Evolutionary conservation across 768 basidiomycete species (phyloP).

Genomic region (Nidularia sp.): DNA sequence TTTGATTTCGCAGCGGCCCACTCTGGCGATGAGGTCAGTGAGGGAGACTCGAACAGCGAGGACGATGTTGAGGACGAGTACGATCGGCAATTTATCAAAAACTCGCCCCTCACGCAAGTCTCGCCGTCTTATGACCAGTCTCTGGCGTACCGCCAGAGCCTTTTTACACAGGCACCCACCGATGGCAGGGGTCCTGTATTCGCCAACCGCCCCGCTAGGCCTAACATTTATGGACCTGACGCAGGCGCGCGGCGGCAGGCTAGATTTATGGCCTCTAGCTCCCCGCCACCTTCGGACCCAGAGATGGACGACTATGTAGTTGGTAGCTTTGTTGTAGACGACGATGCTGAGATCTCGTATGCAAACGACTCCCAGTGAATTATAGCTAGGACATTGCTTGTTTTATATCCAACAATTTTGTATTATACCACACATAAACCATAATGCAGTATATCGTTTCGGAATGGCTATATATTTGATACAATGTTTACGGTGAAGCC

Average conservation of each 20-base stretch:
- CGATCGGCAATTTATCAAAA: conserved; percentile 63
- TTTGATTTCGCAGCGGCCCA: conserved; percentile 72
- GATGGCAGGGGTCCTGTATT: conserved; percentile 48
- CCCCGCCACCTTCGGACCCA: conserved; percentile 48
- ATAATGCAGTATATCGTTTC: too few relatives aligned
- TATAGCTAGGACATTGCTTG: neutral
- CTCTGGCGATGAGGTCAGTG: conserved; percentile 76
- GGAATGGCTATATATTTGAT: too few relatives aligned
- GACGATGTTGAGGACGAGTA: conserved; percentile 61
- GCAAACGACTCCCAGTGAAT: conserved; percentile 4
- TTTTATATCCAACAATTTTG: too few relatives aligned
- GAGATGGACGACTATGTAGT: conserved; percentile 63
- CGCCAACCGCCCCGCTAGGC: conserved; percentile 41
- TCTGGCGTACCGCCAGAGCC: conserved; percentile 62
- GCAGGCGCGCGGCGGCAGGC: neutral
- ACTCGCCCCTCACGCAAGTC: conserved; percentile 61
- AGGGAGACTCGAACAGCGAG: conserved; percentile 52
- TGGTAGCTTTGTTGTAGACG: conserved; percentile 79
- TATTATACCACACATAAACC: too few relatives aligned
- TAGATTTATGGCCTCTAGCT: conserved; percentile 42
- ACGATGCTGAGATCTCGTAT: conserved; percentile 67
- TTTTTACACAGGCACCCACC: conserved; percentile 64
- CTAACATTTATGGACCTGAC: neutral
- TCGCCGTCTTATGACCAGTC: conserved; percentile 73
- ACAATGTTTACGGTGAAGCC: too few relatives aligned